A percentile compares a stretch with the other conserved stretches of the same genome.
Conservation (phyloP, 2,329 filamentous ascomycete genomes). For the Aspergillus caelatus region DNA sequence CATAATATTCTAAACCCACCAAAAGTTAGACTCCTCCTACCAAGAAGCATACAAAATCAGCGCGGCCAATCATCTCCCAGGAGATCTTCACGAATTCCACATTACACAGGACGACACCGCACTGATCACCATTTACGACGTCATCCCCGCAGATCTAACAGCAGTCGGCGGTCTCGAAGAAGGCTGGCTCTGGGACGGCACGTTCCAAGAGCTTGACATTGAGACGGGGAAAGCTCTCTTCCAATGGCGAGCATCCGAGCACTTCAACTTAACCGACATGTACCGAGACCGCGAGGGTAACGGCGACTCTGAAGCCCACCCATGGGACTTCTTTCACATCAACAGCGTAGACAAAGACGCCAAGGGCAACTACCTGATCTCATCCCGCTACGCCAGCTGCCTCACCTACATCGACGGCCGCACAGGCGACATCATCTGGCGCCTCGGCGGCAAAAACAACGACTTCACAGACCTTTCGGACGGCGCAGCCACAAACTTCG, state of each 20-base stretch:
- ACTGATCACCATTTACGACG: slow-evolving; percentile 46
- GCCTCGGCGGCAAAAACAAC: slow-evolving; percentile 52
- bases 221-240: slow-evolving; percentile 49
- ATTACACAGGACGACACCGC: slow-evolving; percentile 48
- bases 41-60: slow-evolving; percentile 39
- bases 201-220: slow-evolving; percentile 52
- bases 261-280: slow-evolving; percentile 37
- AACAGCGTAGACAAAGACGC: slow-evolving; percentile 57
- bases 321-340: slow-evolving; percentile 61
- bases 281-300: slow-evolving; percentile 21
- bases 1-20: slow-evolving; percentile 1
- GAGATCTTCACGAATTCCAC: slow-evolving; percentile 50
- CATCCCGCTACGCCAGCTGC: slow-evolving; percentile 37
- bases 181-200: slow-evolving; percentile 46
- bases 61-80: slow-evolving; percentile 39
- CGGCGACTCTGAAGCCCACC: slow-evolving; percentile 20
- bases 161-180: slow-evolving; percentile 34
- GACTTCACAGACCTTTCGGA: slow-evolving; percentile 46
- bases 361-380: slow-evolving; percentile 49
- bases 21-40: slow-evolving; percentile 36
- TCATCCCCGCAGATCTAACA: slow-evolving; percentile 42
- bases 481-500: slow-evolving; percentile 51
- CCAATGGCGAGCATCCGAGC: slow-evolving; percentile 52
- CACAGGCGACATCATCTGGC: slow-evolving; percentile 54
- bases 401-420: slow-evolving; percentile 48